These are phyloP conservation scores for Dianthus caryophyllus DNA, from an alignment of 148 eudicot genomes.

Conservation along the genomic window DNA sequence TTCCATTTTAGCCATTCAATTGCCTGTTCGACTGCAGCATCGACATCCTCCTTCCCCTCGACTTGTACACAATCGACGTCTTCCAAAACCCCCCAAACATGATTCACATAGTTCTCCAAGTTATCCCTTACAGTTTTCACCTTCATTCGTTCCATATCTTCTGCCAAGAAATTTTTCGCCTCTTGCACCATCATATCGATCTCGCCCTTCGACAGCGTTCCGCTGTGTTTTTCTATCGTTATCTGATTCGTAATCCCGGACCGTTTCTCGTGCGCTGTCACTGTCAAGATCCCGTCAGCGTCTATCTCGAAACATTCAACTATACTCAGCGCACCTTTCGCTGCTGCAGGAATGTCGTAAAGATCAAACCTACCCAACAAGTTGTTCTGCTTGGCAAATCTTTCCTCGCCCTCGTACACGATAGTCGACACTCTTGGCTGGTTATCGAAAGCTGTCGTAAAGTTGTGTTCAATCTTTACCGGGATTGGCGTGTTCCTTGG, in stretches of 20 bases:
- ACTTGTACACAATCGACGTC: background rate
- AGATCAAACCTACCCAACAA: background rate
- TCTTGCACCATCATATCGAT: slow-evolving; percentile 9
- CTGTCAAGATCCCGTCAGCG: background rate
- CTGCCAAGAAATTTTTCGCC: background rate
- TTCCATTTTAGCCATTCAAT: slow-evolving; percentile 6
- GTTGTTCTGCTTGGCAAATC: background rate
- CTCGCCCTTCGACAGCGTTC: slow-evolving; percentile 1
- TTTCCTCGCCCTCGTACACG: slow-evolving; percentile 9
- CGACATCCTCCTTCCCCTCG: background rate
- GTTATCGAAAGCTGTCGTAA: background rate
- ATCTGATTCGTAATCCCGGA: background rate
- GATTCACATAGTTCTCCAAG: background rate
- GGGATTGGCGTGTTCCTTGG: slow-evolving; percentile 9
- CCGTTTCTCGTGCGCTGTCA: background rate
- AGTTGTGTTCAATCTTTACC: background rate
- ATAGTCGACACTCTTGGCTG: background rate
- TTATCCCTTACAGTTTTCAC: background rate
- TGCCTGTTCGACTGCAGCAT: background rate
- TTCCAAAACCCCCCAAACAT: background rate
- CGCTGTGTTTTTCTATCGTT: background rate
- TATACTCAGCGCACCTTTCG: background rate
- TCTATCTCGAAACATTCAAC: background rate
- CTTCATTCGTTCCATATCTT: background rate
- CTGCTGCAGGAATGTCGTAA: background rate